phyloP scores from a whole-genome alignment of 345 rosid genomes.

The Anastatica hierochuntica region DNA sequence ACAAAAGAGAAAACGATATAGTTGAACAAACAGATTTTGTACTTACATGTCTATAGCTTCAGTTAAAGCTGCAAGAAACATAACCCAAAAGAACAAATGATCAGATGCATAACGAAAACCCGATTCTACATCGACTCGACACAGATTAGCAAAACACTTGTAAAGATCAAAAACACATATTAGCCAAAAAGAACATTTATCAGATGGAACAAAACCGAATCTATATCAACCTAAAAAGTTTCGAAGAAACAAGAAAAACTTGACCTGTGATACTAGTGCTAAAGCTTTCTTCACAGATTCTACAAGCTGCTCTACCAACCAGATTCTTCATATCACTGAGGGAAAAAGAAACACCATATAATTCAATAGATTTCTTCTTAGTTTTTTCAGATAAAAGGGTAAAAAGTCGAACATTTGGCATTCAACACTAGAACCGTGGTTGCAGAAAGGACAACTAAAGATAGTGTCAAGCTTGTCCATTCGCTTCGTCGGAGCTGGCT shows the following conservation, averaged over 20 bases:
- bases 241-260: background rate
- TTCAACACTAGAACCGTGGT: constrained; percentile 86
- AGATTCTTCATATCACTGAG: constrained; percentile 85
- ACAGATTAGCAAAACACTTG: too few relatives aligned
- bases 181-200: too few relatives aligned
- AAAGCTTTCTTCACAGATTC: constrained; percentile 83
- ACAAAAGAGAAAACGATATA: background rate
- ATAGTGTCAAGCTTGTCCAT: constrained; percentile 94
- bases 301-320: constrained; percentile 68
- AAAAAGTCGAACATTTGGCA: constrained; percentile 48
- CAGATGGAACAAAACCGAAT: too few relatives aligned
- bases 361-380: too few relatives aligned
- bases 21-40: background rate
- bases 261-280: constrained; percentile 82
- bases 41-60: constrained; percentile 96
- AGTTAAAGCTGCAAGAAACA: constrained; percentile 57
- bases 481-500: constrained; percentile 84
- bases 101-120: background rate
- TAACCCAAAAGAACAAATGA: constrained; percentile 4
- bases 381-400: background rate
- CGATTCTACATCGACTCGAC: too few relatives aligned
- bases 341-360: constrained; percentile 7
- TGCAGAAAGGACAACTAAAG: constrained; percentile 95
- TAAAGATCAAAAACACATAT: too few relatives aligned
- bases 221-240: background rate